These are phyloP conservation scores for Poteriospumella lacustris DNA, from an alignment of 108 stramenopile species.

Conservation along the genomic window DNA sequence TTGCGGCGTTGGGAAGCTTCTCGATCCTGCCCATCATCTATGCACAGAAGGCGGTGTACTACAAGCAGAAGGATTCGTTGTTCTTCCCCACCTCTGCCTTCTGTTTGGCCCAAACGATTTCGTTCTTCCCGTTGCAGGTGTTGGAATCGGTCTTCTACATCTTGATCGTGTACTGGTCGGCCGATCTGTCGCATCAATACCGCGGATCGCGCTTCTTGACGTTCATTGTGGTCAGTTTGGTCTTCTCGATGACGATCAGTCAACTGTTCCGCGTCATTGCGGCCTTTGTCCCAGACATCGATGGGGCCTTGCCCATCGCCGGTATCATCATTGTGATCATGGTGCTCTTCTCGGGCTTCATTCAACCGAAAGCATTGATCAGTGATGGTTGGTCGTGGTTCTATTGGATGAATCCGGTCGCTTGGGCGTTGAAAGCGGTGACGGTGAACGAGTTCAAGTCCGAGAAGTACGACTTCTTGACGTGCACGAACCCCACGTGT, in stretches of 20 bases:
- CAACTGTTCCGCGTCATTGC: slow-evolving; percentile 48
- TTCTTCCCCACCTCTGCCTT: slow-evolving; percentile 67
- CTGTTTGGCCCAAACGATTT: background rate
- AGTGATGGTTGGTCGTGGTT: slow-evolving; percentile 40
- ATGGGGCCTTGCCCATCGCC: slow-evolving; percentile 34
- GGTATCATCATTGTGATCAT: slow-evolving; percentile 43
- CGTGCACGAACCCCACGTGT: slow-evolving; percentile 1
- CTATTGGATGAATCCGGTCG: slow-evolving; percentile 39
- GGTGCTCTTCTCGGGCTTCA: slow-evolving; percentile 54
- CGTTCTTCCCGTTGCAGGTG: background rate
- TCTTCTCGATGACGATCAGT: slow-evolving; percentile 33
- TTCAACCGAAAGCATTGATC: slow-evolving; percentile 30
- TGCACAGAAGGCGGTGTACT: slow-evolving; percentile 60
- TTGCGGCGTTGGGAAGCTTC: slow-evolving; percentile 60
- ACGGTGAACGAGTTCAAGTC: slow-evolving; percentile 40
- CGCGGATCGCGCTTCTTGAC: slow-evolving; percentile 38
- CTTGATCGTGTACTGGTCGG: slow-evolving; percentile 47
- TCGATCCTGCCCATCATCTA: slow-evolving; percentile 62
- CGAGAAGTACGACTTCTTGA: slow-evolving; percentile 10
- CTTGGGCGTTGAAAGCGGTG: slow-evolving; percentile 35
- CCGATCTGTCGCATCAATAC: slow-evolving; percentile 26
- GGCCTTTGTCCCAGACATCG: slow-evolving; percentile 40
- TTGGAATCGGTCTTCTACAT: slow-evolving; percentile 33
- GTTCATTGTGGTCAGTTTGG: slow-evolving; percentile 20
- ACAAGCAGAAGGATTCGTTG: slow-evolving; percentile 75